phyloP scores from a whole-genome alignment of 1,284 basidiomycete species.

The Irpex sp. region DNA sequence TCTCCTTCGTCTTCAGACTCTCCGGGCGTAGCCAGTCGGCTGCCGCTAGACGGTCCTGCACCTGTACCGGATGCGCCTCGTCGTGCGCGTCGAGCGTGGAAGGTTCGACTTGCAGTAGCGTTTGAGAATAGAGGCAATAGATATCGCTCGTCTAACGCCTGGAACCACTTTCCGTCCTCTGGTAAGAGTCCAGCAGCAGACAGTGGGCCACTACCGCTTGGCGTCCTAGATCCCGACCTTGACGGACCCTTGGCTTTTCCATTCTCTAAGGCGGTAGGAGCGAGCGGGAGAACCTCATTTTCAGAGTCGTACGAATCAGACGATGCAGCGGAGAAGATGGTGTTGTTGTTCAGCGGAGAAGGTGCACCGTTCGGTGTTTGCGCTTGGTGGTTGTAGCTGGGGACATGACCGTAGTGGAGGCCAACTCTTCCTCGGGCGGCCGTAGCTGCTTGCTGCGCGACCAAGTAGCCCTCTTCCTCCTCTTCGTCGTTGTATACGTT shows the following conservation, averaged over 20 bases:
- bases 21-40: slow-evolving; percentile 40
- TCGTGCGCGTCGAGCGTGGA: slow-evolving; percentile 75
- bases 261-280: slow-evolving; percentile 34
- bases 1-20: slow-evolving; percentile 50
- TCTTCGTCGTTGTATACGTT: slow-evolving; percentile 37
- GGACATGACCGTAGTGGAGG: slow-evolving; percentile 38
- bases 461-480: slow-evolving; percentile 25
- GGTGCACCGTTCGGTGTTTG: slow-evolving; percentile 25
- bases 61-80: slow-evolving; percentile 31
- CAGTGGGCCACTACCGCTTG: slow-evolving; percentile 1
- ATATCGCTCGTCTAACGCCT: slow-evolving; percentile 91
- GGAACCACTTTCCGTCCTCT: slow-evolving; percentile 92
- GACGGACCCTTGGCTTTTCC: slow-evolving; percentile 12
- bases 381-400: slow-evolving; percentile 58
- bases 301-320: slow-evolving; percentile 78
- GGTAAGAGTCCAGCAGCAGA: slow-evolving; percentile 9
- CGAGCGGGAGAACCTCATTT: slow-evolving; percentile 75
- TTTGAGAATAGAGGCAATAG: slow-evolving; percentile 94
- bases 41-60: slow-evolving; percentile 23
- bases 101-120: slow-evolving; percentile 84
- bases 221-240: slow-evolving; percentile 9
- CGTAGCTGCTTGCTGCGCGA: slow-evolving; percentile 30
- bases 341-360: slow-evolving; percentile 27
- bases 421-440: slow-evolving; percentile 40
- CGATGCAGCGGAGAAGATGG: slow-evolving; percentile 56